Conservation (phyloP, 108 stramenopile genomes). For the Hondaea fermentalgiana region DNA sequence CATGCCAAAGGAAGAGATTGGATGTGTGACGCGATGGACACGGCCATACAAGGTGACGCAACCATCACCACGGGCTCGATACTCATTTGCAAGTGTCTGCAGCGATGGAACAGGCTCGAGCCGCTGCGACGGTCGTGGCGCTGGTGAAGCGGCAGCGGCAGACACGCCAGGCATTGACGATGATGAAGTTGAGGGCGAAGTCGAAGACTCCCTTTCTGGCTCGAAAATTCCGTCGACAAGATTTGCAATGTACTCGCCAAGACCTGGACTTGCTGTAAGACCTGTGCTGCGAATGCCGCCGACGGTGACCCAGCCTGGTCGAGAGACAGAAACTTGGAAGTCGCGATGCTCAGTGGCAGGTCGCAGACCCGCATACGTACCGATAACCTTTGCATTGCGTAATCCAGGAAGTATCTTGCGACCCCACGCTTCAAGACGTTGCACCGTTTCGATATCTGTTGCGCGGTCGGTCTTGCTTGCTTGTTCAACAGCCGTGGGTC, state of each 20-base stretch:
- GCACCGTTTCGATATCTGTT: conserved; percentile 43
- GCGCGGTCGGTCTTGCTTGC: conserved; percentile 43
- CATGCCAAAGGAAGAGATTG: conserved; percentile 52
- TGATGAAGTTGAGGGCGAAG: too few relatives aligned
- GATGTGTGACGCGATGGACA: conserved; percentile 61
- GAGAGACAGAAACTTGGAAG: conserved; percentile 56
- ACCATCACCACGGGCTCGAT: conserved; percentile 42
- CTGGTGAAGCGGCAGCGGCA: background rate
- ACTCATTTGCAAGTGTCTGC: conserved; percentile 44
- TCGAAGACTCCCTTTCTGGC: background rate
- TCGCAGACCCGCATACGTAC: conserved; percentile 68
- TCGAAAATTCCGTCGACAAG: conserved; percentile 34
- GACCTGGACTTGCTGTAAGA: conserved; percentile 61
- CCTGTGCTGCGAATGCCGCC: conserved; percentile 71
- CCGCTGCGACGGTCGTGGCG: background rate
- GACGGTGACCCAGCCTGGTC: conserved; percentile 51
- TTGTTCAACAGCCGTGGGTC: conserved; percentile 71
- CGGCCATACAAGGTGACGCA: conserved; percentile 43
- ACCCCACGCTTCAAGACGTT: conserved; percentile 35
- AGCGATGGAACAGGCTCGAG: conserved; percentile 46
- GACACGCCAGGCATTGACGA: background rate
- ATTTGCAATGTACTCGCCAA: conserved; percentile 57
- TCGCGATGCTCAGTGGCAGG: conserved; percentile 63
- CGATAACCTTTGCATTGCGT: conserved; percentile 37
- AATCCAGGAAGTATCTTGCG: conserved; percentile 36